Percentiles rank a stretch among this genome's conserved stretches.
Conservation (phyloP, 225 moss, liverwort and hornwort species). For the Polytrichum formosum region DNA sequence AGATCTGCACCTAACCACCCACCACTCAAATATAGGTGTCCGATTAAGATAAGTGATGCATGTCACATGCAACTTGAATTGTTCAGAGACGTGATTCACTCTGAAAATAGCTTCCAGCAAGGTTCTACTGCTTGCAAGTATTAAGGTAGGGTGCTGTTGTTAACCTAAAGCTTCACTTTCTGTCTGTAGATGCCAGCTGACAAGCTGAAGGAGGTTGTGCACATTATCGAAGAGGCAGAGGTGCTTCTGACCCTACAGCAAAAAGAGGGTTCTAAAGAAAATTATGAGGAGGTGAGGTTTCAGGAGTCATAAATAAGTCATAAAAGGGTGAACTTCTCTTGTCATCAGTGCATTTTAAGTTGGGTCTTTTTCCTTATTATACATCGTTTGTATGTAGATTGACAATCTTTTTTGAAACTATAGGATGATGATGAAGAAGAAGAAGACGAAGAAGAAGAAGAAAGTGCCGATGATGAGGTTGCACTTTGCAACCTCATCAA, state of each 20-base stretch:
- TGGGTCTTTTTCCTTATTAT: not conserved
- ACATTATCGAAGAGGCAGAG: constrained; percentile 62
- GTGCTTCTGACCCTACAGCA: constrained; percentile 20
- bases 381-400: not conserved
- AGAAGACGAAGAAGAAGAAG: constrained; percentile 34
- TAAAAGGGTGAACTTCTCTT: not conserved
- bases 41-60: too few species aligned
- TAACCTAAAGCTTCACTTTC: not conserved
- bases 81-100: too few species aligned
- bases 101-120: too few species aligned
- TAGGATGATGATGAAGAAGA: constrained; percentile 36
- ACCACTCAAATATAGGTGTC: too few species aligned
- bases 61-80: too few species aligned
- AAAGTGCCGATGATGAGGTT: constrained; percentile 66
- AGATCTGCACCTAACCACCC: too few species aligned
- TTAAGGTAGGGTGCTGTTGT: too few species aligned
- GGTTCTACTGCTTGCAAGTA: too few species aligned
- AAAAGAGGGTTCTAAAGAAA: constrained; percentile 12
- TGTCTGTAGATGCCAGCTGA: constrained; percentile 64
- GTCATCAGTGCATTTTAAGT: not conserved
- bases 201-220: constrained; percentile 68
- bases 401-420: constrained; percentile 4
- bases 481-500: constrained; percentile 85
- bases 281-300: too few species aligned
- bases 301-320: too few species aligned